phyloP scores from a whole-genome alignment of 2,329 filamentous ascomycete genomes.

The Fusarium tuaranense region DNA sequence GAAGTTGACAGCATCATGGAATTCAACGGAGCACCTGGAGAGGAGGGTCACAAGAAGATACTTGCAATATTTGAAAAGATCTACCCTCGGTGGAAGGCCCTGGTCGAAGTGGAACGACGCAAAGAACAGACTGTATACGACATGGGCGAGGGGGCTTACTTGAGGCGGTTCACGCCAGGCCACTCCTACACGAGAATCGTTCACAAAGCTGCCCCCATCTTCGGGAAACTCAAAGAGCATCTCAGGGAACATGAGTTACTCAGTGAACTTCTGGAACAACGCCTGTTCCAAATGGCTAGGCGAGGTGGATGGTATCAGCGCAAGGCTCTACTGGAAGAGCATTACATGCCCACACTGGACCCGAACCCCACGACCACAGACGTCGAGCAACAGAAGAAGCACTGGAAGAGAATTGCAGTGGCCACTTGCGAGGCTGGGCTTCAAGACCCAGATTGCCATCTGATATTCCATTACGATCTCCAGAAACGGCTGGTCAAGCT shows the following conservation, averaged over 20 bases:
- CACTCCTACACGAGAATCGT: slow-evolving; percentile 95
- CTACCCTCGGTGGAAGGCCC: slow-evolving; percentile 81
- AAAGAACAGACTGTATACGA: slow-evolving; percentile 85
- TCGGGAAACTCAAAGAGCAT: slow-evolving; percentile 86
- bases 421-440: slow-evolving; percentile 87
- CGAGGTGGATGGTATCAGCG: slow-evolving; percentile 96
- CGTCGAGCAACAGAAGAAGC: slow-evolving; percentile 73
- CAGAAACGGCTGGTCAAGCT: slow-evolving; percentile 95
- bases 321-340: slow-evolving; percentile 92
- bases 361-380: slow-evolving; percentile 54
- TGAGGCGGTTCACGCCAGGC: slow-evolving; percentile 88
- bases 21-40: slow-evolving; percentile 76
- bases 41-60: slow-evolving; percentile 74
- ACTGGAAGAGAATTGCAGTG: slow-evolving; percentile 83
- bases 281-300: slow-evolving; percentile 85
- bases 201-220: slow-evolving; percentile 84
- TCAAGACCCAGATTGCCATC: slow-evolving; percentile 88
- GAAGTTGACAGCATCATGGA: slow-evolving; percentile 86
- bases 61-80: slow-evolving; percentile 79
- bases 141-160: slow-evolving; percentile 86
- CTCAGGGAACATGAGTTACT: slow-evolving; percentile 80
- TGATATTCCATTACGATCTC: slow-evolving; percentile 93
- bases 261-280: slow-evolving; percentile 80
- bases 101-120: slow-evolving; percentile 79
- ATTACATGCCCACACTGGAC: slow-evolving; percentile 82